Conservation (phyloP, 2,329 filamentous ascomycete genomes). For the Pseudogymnoascus sp. region DNA sequence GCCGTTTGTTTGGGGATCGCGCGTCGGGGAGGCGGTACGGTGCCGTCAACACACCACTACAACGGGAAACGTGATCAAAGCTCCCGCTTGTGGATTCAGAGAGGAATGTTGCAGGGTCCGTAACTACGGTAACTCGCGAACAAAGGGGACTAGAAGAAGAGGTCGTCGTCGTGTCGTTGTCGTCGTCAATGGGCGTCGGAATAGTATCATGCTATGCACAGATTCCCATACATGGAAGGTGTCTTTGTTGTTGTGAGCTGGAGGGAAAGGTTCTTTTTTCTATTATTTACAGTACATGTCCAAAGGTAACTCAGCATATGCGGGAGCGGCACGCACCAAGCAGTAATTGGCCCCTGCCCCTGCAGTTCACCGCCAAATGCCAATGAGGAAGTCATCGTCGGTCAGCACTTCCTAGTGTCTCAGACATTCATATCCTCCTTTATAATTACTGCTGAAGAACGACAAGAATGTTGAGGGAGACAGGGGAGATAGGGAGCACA, state of each 20-base stretch:
- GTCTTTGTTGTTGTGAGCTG: slow-evolving; percentile 3
- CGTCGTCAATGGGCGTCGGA: neutral
- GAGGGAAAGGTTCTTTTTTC: neutral
- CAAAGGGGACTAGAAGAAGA: neutral
- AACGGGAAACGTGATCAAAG: slow-evolving; percentile 6
- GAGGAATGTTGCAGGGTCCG: neutral
- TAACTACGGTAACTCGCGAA: slow-evolving; percentile 1
- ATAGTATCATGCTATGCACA: neutral
- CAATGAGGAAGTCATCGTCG: neutral
- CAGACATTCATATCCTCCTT: neutral
- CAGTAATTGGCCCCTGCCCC: slow-evolving; percentile 8
- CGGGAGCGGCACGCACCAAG: slow-evolving; percentile 6
- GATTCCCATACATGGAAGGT: neutral
- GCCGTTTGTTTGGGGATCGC: slow-evolving; percentile 6
- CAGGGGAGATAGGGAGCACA: no score
- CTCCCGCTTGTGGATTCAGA: neutral
- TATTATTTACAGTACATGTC: neutral
- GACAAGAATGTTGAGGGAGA: neutral
- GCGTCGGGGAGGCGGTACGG: slow-evolving; percentile 8
- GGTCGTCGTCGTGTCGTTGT: neutral
- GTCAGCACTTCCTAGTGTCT: slow-evolving; percentile 4
- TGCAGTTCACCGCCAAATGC: slow-evolving; percentile 3
- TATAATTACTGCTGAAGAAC: neutral
- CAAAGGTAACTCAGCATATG: slow-evolving; percentile 5
- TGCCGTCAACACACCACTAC: slow-evolving; percentile 7